Evolutionary conservation across 2,329 filamentous ascomycete species (phyloP), one percentile per base, ranked within the genome.

Genomic region (Microcyclospora tardicrescens): DNA sequence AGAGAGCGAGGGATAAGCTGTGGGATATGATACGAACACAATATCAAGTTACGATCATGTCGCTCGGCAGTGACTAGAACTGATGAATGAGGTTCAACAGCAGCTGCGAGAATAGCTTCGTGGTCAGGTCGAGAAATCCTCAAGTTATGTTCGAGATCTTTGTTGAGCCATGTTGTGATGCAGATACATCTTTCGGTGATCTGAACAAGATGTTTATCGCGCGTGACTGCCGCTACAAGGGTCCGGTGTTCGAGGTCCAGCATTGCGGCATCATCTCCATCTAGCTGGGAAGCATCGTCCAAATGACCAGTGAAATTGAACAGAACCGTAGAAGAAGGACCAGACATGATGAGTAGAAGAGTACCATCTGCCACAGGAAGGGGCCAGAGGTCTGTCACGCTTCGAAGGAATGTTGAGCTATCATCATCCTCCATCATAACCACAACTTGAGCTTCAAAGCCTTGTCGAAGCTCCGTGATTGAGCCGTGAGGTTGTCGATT

Each of bases 401-500:
- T 49, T 1, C 57, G 47, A 10, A 59, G 36, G 19, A 24, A 24
- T 8, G 19, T 24, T 24, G 19, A 24, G 19, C 19, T 24, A 5
- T 24, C 19, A 24, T 24, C 19, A 24, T 24, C 19, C 19, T 12
- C 47, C 48, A 9, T 50, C 47, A 10, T 53, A 34, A n/a, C 48
- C 8, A 44, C 47, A n/a, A 57, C 27, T 10, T 45, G 47, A 9
- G 63, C 64, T 35, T 66, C 59, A 12, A 65, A 33, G 2, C 67
- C 67, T 28, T 45, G 37, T 29, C 65, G 50, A 13, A 69, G 47
- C 44, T 69, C 66, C 1, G 64, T 61, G 1, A 69, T 49, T 4
- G 59, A 43, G 10, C 67, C 65, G 43, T 62, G 58, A 24, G 65
- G 64, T 27, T 61, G 54, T 10, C 57, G 51, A n/a, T 66, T 64